phyloP scores from a whole-genome alignment of 768 basidiomycete genomes.

The Russula virescens region DNA sequence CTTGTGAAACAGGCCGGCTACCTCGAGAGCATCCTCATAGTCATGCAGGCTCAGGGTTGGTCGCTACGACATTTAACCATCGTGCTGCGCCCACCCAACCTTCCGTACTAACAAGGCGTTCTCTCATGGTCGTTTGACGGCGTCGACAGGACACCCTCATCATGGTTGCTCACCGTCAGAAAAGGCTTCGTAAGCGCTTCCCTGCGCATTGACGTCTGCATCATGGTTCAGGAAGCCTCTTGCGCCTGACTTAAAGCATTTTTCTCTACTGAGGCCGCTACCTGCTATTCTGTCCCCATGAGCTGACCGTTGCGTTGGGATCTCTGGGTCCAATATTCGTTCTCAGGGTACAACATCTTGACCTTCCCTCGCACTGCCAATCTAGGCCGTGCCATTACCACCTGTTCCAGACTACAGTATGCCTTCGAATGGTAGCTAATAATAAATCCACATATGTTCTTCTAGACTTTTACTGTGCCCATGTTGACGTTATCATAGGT shows the following conservation, averaged over 20 bases:
- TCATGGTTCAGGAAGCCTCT: slow-evolving; percentile 1
- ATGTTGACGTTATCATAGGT: too few relatives aligned
- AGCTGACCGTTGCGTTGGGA: too few relatives aligned
- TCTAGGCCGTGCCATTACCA: too few relatives aligned
- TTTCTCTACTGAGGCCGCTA: background rate
- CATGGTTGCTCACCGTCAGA: background rate
- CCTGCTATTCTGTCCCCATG: too few relatives aligned
- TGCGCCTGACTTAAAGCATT: background rate
- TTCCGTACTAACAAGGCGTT: background rate
- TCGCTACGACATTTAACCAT: background rate
- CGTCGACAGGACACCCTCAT: background rate
- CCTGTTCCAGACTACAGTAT: too few relatives aligned
- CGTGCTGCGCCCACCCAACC: background rate
- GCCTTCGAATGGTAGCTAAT: too few relatives aligned
- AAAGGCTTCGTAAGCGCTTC: slow-evolving; percentile 4
- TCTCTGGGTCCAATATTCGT: too few relatives aligned
- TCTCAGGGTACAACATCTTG: too few relatives aligned
- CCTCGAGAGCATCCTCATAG: background rate
- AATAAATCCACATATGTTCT: too few relatives aligned
- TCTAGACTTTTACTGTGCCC: too few relatives aligned
- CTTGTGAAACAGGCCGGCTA: background rate
- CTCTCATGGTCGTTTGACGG: background rate
- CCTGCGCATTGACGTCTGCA: slow-evolving; percentile 20
- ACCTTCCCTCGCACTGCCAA: too few relatives aligned
- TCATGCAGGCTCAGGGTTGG: background rate